Evolutionary conservation across 495 filamentous ascomycete species (phyloP).

Genomic region (Rusavskia elegans): DNA sequence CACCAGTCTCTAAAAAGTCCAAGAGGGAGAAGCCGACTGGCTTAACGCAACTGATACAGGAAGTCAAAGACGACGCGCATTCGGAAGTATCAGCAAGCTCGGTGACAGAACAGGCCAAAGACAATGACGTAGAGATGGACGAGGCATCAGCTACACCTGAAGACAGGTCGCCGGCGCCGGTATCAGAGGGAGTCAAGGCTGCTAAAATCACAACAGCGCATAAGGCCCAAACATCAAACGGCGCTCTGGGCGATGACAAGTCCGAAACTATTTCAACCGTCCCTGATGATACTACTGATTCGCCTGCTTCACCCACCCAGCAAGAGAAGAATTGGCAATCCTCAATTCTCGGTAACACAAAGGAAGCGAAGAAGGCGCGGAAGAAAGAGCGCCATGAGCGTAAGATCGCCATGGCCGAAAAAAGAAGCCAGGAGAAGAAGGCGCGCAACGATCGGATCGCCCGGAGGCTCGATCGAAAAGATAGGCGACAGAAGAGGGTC

Average conservation of each 20-base stretch:
- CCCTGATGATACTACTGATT: constrained; percentile 16
- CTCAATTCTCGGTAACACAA: constrained; percentile 17
- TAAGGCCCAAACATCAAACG: not conserved
- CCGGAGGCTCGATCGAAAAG: constrained; percentile 18
- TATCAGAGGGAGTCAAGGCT: not conserved
- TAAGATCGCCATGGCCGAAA: constrained; percentile 20
- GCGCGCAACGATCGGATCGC: constrained; percentile 27
- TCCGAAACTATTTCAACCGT: constrained; percentile 16
- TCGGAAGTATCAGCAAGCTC: constrained; percentile 38
- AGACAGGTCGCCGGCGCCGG: not conserved
- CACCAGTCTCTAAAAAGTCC: constrained; percentile 16
- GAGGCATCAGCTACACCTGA: not conserved
- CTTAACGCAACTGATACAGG: constrained; percentile 4
- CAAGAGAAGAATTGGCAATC: constrained; percentile 19
- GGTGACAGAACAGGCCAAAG: constrained; percentile 21
- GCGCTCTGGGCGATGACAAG: constrained; percentile 13
- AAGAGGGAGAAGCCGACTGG: constrained; percentile 1
- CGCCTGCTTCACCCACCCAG: constrained; percentile 13
- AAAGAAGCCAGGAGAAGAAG: constrained; percentile 28
- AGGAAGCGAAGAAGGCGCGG: constrained; percentile 17
- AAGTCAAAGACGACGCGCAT: constrained; percentile 13
- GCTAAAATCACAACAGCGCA: not conserved
- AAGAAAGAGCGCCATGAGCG: constrained; percentile 18
- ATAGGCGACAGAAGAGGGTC: constrained; percentile 28
- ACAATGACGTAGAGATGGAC: constrained; percentile 8